Conservation (phyloP, 2,329 filamentous ascomycete genomes). For the Nemania abortiva region DNA sequence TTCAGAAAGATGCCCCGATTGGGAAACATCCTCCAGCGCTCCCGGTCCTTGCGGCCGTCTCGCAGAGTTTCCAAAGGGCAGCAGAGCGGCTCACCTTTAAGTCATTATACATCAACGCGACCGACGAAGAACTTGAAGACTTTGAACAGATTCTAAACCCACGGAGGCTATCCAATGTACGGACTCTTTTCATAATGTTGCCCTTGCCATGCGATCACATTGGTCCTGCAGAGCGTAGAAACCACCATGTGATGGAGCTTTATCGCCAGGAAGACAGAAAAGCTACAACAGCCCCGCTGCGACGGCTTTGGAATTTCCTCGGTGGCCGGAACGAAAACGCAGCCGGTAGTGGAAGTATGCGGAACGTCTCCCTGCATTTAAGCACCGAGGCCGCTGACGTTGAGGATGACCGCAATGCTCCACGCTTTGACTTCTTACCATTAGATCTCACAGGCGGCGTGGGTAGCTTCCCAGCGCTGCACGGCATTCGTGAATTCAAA, state of each 20-base stretch:
- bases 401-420: background rate
- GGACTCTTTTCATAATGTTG: background rate
- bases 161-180: background rate
- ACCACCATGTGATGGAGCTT: background rate
- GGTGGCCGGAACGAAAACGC: background rate
- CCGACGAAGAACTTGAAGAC: background rate
- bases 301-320: conserved; percentile 7
- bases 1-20: background rate
- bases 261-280: background rate
- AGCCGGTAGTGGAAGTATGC: too few relatives aligned
- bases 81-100: conserved; percentile 15
- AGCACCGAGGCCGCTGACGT: too few relatives aligned
- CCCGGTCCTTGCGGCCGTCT: conserved; percentile 11
- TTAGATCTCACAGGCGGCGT: conserved; percentile 1
- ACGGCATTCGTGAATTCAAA: background rate
- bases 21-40: background rate
- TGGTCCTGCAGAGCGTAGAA: background rate
- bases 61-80: conserved; percentile 11
- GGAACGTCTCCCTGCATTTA: background rate
- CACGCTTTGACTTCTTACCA: background rate
- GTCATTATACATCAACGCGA: background rate
- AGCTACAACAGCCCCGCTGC: background rate
- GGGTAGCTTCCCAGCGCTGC: background rate
- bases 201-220: background rate
- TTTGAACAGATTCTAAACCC: background rate